phyloP scores from a whole-genome alignment of 345 rosid species.

The Bruguiera gymnorhiza region DNA sequence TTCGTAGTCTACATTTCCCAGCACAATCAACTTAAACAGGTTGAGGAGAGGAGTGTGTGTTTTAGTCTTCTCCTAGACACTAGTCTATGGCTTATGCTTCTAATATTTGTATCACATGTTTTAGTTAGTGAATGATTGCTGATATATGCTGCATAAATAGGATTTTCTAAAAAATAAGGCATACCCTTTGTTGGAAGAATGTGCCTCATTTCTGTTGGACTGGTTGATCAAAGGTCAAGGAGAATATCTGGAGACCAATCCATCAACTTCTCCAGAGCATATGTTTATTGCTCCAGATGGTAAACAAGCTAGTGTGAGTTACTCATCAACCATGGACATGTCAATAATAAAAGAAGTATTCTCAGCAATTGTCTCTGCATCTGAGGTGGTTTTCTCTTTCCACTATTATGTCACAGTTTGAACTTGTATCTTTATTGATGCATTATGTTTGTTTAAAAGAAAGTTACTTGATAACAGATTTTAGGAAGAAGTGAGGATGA shows the following conservation, averaged over 20 bases:
- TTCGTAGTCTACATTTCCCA: neutral
- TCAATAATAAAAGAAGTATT: conserved; percentile 78
- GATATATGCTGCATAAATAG: conserved; percentile 32
- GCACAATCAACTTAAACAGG: neutral
- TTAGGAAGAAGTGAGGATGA: conserved; percentile 52
- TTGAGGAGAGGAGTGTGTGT: neutral
- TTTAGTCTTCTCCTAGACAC: neutral
- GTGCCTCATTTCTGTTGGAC: conserved; percentile 66
- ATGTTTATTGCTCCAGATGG: conserved; percentile 76
- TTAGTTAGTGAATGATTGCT: neutral
- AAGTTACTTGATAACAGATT: conserved; percentile 37
- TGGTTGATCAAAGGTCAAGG: conserved; percentile 84
- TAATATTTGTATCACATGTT: neutral
- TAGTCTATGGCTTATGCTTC: neutral
- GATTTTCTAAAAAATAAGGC: conserved; percentile 72
- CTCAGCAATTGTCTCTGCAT: conserved; percentile 60
- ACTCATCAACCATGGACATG: conserved; percentile 95
- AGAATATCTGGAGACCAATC: conserved; percentile 80
- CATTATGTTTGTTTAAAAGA: neutral
- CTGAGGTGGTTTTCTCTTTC: conserved; percentile 54
- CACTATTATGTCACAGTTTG: neutral
- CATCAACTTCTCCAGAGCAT: conserved; percentile 97
- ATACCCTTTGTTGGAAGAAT: conserved; percentile 84
- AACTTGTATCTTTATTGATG: neutral
- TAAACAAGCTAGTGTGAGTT: conserved; percentile 77